These are phyloP conservation scores for Helicostylum pulchrum DNA, from an alignment of 192 early-diverging fungal genomes.

Conservation along the genomic window DNA sequence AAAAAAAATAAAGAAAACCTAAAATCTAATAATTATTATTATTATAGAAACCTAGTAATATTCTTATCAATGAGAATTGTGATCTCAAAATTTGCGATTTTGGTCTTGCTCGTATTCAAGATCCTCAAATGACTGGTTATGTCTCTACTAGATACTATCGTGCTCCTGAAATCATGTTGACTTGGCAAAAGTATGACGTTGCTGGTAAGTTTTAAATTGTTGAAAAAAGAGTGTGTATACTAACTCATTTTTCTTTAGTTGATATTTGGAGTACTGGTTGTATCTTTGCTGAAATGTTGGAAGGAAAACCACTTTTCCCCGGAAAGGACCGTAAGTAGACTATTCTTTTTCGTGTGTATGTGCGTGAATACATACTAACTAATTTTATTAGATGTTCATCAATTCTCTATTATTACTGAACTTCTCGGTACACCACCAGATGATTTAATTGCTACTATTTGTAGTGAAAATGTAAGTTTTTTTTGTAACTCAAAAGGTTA, in stretches of 20 bases:
- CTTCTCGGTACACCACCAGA: constrained; percentile 89
- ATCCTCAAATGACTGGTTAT: constrained; percentile 96
- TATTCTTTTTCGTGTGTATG: constrained; percentile 7
- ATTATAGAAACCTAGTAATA: constrained; percentile 86
- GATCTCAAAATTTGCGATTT: constrained; percentile 99
- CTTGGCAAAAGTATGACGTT: constrained; percentile 95
- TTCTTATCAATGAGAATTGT: constrained; percentile 96
- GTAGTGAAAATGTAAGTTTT: constrained; percentile 76
- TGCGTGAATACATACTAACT: neutral
- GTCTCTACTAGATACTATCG: constrained; percentile 96
- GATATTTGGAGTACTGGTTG: constrained; percentile 95
- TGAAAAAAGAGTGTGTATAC: neutral
- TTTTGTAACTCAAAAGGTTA: neutral
- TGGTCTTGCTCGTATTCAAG: constrained; percentile 90
- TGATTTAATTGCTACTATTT: constrained; percentile 88
- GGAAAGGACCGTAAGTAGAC: constrained; percentile 80
- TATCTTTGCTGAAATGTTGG: constrained; percentile 94
- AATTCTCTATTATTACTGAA: constrained; percentile 93
- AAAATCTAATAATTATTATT: neutral
- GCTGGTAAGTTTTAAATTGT: constrained; percentile 39
- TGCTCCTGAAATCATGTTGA: constrained; percentile 97
- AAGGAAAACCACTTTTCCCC: constrained; percentile 91
- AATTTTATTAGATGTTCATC: constrained; percentile 69
- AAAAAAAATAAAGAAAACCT: no score
- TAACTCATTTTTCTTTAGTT: constrained; percentile 39